Evolutionary conservation across 1,139 yeast species (phyloP).

Genomic region (Saccharomyces uvarum): DNA sequence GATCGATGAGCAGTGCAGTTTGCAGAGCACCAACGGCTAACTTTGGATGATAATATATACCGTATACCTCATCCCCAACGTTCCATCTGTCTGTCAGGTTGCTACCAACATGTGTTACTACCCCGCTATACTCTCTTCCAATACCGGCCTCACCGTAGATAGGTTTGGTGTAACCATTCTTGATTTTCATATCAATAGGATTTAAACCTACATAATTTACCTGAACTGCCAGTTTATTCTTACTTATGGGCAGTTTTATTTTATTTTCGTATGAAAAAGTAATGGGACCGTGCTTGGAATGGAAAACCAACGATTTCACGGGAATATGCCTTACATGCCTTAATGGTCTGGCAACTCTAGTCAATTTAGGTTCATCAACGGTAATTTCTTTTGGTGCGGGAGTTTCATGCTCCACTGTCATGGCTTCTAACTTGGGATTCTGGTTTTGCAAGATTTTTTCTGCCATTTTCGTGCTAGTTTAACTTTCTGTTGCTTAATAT

Average conservation of each 20-base stretch:
- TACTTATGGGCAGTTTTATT: constrained; percentile 34
- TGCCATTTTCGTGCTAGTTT: constrained; percentile 7
- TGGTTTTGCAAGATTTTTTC: constrained; percentile 11
- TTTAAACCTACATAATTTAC: constrained; percentile 51
- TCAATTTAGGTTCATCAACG: constrained; percentile 11
- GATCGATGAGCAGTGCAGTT: constrained; percentile 42
- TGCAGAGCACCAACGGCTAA: constrained; percentile 44
- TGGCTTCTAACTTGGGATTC: constrained; percentile 12
- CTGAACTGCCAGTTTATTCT: constrained; percentile 44
- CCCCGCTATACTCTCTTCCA: constrained; percentile 66
- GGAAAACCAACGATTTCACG: constrained; percentile 29
- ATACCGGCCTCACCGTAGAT: constrained; percentile 45
- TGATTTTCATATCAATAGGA: constrained; percentile 37
- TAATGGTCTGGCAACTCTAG: constrained; percentile 32
- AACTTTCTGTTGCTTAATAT: not conserved
- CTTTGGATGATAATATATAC: constrained; percentile 41
- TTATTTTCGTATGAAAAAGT: constrained; percentile 33
- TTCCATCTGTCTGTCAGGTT: constrained; percentile 35
- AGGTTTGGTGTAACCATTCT: constrained; percentile 34
- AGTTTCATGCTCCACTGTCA: constrained; percentile 8
- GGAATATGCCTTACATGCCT: constrained; percentile 32
- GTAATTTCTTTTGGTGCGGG: constrained; percentile 10
- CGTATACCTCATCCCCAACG: constrained; percentile 61
- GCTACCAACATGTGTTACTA: constrained; percentile 50
- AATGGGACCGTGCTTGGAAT: constrained; percentile 29